phyloP scores from a whole-genome alignment of 768 basidiomycete species.

The Lactarius indigo region DNA sequence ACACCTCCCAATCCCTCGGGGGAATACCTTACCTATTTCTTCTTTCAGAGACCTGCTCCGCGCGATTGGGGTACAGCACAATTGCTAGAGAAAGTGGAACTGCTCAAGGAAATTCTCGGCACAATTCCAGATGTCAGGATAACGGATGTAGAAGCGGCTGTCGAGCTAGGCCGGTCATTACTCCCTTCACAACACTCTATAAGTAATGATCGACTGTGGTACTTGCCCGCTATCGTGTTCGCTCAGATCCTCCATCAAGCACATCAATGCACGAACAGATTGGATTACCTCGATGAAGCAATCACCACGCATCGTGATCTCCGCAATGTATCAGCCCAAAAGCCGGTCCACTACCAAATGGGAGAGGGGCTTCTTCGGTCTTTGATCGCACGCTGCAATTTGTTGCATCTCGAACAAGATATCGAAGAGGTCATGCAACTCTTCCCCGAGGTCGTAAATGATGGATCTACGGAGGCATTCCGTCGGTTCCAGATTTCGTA shows the following conservation, averaged over 20 bases:
- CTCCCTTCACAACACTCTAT: not conserved
- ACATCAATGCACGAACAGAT: not conserved
- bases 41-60: no score
- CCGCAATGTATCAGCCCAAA: no score
- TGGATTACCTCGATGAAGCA: not conserved
- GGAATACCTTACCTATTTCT: no score
- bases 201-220: not conserved
- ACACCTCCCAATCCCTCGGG: no score
- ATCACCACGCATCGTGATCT: not conserved
- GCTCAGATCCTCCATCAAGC: not conserved
- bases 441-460: not conserved
- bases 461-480: no score
- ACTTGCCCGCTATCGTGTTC: accelerated
- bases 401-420: not conserved
- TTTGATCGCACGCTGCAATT: not conserved
- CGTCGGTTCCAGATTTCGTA: not conserved
- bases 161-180: not conserved
- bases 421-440: not conserved
- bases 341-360: no score
- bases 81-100: no score
- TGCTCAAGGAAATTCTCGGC: not conserved
- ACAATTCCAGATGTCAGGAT: not conserved
- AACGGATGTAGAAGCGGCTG: not conserved
- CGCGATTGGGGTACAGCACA: no score
- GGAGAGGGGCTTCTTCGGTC: not conserved